These are phyloP conservation scores for Neofusicoccum kwambonambiense DNA, from an alignment of 2,329 filamentous ascomycete genomes.

Conservation along the genomic window DNA sequence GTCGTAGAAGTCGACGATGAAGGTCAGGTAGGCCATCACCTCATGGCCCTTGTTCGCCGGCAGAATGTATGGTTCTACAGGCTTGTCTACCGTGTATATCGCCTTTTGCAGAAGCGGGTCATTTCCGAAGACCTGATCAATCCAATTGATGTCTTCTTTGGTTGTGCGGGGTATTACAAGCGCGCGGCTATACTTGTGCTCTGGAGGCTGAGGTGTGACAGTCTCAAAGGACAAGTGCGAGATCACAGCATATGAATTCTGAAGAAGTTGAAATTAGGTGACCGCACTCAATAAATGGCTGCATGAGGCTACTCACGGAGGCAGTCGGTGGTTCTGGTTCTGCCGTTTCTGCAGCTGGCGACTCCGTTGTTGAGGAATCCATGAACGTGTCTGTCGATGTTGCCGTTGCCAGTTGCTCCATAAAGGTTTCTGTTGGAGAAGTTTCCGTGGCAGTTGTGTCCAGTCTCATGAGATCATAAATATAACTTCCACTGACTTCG, in stretches of 20 bases:
- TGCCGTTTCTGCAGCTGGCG: neutral
- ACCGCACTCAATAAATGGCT: too few relatives aligned
- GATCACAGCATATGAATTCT: slow-evolving; percentile 5
- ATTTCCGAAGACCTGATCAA: slow-evolving; percentile 40
- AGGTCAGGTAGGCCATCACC: slow-evolving; percentile 26
- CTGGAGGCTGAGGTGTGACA: slow-evolving; percentile 40
- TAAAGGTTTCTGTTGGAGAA: too few relatives aligned
- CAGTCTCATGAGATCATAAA: neutral
- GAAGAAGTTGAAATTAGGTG: neutral
- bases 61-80: slow-evolving; percentile 17
- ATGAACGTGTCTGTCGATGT: neutral
- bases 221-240: slow-evolving; percentile 12
- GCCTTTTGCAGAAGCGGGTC: slow-evolving; percentile 35
- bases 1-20: slow-evolving; percentile 28
- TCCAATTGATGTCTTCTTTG: slow-evolving; percentile 49
- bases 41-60: slow-evolving; percentile 25
- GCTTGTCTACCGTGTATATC: slow-evolving; percentile 23
- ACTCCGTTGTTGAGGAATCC: neutral
- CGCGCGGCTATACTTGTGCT: slow-evolving; percentile 46
- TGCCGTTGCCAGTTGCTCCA: too few relatives aligned
- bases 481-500: neutral
- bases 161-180: slow-evolving; percentile 50
- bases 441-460: neutral
- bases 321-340: neutral
- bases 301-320: neutral